phyloP scores from a whole-genome alignment of 495 filamentous ascomycete genomes.

The Collariella sp. region DNA sequence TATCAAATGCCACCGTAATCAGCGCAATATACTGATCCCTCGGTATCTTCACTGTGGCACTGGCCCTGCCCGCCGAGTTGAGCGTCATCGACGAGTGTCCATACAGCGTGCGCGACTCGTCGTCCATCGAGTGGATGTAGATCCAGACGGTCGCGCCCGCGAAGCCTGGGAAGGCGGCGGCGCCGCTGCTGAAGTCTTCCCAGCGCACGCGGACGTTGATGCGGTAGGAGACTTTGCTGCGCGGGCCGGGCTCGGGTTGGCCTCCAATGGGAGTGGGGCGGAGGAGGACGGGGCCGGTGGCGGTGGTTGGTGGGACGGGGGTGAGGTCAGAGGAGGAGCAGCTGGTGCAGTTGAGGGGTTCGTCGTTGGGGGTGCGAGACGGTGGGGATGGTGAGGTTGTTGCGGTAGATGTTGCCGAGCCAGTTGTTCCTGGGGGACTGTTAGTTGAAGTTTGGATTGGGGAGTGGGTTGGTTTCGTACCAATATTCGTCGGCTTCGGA shows the following conservation, averaged over 20 bases:
- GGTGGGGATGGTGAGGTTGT: neutral
- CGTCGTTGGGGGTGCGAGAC: neutral
- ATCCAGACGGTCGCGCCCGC: neutral
- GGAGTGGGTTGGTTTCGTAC: no score
- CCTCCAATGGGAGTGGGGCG: neutral
- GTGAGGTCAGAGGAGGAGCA: neutral
- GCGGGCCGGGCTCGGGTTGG: no score
- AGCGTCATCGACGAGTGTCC: neutral
- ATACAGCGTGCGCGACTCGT: neutral
- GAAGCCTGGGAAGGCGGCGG: neutral
- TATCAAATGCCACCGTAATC: no score
- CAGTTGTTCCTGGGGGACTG: slow-evolving; percentile 1
- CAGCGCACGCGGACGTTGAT: neutral
- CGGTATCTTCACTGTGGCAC: no score
- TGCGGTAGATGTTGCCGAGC: neutral
- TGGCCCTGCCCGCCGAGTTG: neutral
- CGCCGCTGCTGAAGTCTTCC: neutral
- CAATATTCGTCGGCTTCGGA: no score
- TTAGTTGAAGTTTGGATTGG: no score
- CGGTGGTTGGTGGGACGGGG: neutral
- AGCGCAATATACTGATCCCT: no score
- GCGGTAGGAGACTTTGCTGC: no score
- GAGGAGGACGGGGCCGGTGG: neutral
- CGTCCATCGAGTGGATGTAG: neutral
- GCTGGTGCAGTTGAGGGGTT: neutral